phyloP scores from a whole-genome alignment of 1,284 basidiomycete species.

The Cryptococcus neoformans region DNA sequence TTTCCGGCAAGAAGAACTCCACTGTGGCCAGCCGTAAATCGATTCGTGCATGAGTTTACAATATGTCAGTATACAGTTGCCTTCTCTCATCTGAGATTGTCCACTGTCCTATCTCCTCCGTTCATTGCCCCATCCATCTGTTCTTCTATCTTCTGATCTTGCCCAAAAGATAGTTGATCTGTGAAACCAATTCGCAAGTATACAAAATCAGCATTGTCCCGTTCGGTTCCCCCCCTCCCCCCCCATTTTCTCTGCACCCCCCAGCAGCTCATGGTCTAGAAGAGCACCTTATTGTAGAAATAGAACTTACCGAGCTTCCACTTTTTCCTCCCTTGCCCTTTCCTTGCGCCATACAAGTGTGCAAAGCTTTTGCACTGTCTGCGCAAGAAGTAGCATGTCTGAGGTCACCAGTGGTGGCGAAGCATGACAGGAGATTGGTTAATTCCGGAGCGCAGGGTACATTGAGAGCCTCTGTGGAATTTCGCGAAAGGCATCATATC shows the following conservation, averaged over 20 bases:
- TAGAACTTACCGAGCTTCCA: conserved; percentile 15
- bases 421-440: conserved; percentile 80
- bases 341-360: conserved; percentile 68
- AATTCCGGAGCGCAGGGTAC: conserved; percentile 73
- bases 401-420: conserved; percentile 77
- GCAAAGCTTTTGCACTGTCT: conserved; percentile 63
- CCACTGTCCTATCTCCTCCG: no score
- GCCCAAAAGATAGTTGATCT: conserved; percentile 19
- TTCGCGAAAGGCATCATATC: neutral
- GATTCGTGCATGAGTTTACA: conserved; percentile 2
- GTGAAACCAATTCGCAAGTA: no score
- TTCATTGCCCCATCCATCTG: no score
- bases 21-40: neutral
- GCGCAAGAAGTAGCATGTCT: conserved; percentile 63
- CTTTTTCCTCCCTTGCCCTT: conserved; percentile 6
- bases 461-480: conserved; percentile 53
- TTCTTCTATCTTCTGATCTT: conserved; percentile 15
- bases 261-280: no score
- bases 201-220: neutral
- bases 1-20: neutral
- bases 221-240: neutral
- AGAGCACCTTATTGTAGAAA: no score
- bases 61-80: neutral
- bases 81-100: neutral
- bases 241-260: neutral